Evolutionary conservation across 140 eudicot species (phyloP).

Genomic region (Anethum foeniculum): DNA sequence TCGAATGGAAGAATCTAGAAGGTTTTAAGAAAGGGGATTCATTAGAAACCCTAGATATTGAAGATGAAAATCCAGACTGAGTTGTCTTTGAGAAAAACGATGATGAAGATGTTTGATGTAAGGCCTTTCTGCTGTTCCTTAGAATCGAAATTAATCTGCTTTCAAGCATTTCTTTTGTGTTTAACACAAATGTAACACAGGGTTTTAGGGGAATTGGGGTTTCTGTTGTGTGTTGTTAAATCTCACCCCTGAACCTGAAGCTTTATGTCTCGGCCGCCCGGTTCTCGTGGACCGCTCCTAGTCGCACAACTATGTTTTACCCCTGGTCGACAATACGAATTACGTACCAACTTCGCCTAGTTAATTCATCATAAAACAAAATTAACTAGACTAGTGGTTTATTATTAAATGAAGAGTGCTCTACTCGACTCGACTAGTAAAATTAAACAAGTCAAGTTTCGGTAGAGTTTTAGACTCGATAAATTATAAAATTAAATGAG

Average conservation of each 20-base stretch:
- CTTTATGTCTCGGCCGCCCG: background rate
- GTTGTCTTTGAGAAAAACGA: background rate
- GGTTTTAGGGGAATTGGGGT: background rate
- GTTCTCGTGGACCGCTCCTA: background rate
- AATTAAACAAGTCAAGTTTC: too few relatives aligned
- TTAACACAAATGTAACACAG: too few relatives aligned
- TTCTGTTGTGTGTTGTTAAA: background rate
- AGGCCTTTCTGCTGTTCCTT: slow-evolving; percentile 23
- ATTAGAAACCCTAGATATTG: slow-evolving; percentile 7
- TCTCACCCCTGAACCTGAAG: background rate
- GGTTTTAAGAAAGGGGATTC: slow-evolving; percentile 13
- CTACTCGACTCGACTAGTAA: too few relatives aligned
- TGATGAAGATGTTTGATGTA: slow-evolving; percentile 21
- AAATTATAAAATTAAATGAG: too few relatives aligned
- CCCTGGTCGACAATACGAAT: too few relatives aligned
- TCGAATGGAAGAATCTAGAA: slow-evolving; percentile 23
- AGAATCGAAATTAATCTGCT: slow-evolving; percentile 48
- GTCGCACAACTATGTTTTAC: background rate
- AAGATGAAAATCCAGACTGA: slow-evolving; percentile 18
- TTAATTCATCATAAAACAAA: too few relatives aligned
- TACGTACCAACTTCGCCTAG: too few relatives aligned
- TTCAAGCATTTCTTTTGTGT: slow-evolving; percentile 29
- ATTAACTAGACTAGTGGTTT: too few relatives aligned
- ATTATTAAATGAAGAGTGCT: too few relatives aligned
- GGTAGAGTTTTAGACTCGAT: too few relatives aligned